phyloP scores from a whole-genome alignment of 257 asterid genomes.

The Plantago elongata region DNA sequence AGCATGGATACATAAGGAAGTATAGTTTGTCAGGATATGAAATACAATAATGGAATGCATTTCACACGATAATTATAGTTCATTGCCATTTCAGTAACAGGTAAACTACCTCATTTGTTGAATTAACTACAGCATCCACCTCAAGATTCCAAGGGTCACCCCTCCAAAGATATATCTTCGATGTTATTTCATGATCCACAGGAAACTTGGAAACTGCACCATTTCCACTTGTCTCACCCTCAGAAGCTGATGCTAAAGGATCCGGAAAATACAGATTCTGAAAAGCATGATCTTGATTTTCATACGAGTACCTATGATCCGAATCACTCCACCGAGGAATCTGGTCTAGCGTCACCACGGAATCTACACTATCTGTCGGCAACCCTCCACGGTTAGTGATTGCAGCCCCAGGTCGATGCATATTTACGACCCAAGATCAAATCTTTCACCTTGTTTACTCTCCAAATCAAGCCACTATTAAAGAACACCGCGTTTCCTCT shows the following conservation, averaged over 20 bases:
- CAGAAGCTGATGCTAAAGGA: slow-evolving; percentile 67
- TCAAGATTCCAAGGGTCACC: slow-evolving; percentile 95
- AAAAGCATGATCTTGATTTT: slow-evolving; percentile 56
- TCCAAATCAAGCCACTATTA: slow-evolving; percentile 12
- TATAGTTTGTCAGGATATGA: background rate
- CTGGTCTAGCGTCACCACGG: slow-evolving; percentile 78
- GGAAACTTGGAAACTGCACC: slow-evolving; percentile 73
- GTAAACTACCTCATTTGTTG: slow-evolving; percentile 66
- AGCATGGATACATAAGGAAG: background rate
- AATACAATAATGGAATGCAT: background rate
- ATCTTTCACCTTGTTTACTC: slow-evolving; percentile 8
- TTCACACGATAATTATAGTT: background rate
- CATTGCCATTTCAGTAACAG: background rate
- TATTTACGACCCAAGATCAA: slow-evolving; percentile 31
- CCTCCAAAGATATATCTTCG: slow-evolving; percentile 88
- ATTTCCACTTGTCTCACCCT: slow-evolving; percentile 58
- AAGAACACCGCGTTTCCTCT: slow-evolving; percentile 12
- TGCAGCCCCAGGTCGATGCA: slow-evolving; percentile 53
- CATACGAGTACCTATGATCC: slow-evolving; percentile 57
- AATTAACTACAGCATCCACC: slow-evolving; percentile 95
- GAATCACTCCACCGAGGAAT: slow-evolving; percentile 81
- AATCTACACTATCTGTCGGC: slow-evolving; percentile 66
- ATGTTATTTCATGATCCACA: slow-evolving; percentile 65
- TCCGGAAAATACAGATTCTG: slow-evolving; percentile 58
- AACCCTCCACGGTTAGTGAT: slow-evolving; percentile 63